Evolutionary conservation across 1,284 basidiomycete genomes (phyloP).

Genomic region (Ceratobasidium sp.): DNA sequence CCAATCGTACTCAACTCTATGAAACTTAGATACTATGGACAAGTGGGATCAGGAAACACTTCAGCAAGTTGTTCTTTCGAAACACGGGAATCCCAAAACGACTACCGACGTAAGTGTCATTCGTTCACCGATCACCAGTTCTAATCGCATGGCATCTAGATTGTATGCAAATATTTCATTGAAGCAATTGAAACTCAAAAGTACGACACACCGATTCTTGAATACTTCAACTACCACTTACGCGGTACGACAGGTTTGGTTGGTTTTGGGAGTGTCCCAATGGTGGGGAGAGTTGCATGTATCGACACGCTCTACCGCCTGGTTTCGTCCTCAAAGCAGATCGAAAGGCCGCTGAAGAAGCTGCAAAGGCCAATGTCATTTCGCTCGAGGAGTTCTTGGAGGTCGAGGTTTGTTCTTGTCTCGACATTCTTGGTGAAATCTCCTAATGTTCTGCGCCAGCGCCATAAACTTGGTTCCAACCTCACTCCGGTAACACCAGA

Average conservation of each 20-base stretch:
- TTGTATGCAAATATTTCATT: constrained; percentile 97
- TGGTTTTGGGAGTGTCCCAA: constrained; percentile 96
- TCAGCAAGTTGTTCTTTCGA: constrained; percentile 83
- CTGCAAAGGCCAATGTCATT: constrained; percentile 88
- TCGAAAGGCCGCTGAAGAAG: constrained; percentile 83
- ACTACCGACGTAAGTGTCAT: constrained; percentile 79
- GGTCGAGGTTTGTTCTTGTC: constrained; percentile 73
- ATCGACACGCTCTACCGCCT: constrained; percentile 93
- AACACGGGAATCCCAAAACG: constrained; percentile 88
- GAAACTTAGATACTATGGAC: constrained; percentile 88
- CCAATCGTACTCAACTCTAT: constrained; percentile 14
- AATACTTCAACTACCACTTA: neutral
- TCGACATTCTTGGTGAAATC: neutral
- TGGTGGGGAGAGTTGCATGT: constrained; percentile 85
- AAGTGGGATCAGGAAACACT: constrained; percentile 97
- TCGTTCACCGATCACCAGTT: neutral
- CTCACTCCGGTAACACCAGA: constrained; percentile 97
- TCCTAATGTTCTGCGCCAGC: constrained; percentile 55
- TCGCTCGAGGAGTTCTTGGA: constrained; percentile 97
- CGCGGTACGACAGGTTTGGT: constrained; percentile 63
- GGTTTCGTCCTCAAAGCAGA: constrained; percentile 95
- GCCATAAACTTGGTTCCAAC: constrained; percentile 92
- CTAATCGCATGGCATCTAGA: constrained; percentile 57
- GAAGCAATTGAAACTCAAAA: constrained; percentile 95
- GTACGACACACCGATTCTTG: constrained; percentile 56